Conservation (phyloP, 1,284 basidiomycete species). For the Fomitopsis schrenkii region DNA sequence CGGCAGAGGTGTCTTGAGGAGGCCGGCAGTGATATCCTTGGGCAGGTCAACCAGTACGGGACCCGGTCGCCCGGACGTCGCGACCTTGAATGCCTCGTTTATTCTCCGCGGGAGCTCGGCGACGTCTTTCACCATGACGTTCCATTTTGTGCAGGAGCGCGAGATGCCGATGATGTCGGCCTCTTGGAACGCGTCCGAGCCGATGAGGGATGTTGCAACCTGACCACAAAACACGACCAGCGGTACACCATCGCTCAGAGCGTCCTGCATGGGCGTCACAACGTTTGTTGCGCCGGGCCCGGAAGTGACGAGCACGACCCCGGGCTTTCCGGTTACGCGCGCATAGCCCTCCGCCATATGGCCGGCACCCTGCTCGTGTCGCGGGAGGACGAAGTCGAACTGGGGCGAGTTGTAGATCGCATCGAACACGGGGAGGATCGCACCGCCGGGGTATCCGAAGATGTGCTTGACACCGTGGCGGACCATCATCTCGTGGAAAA, state of each 20-base stretch:
- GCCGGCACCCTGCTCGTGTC: conserved; percentile 97
- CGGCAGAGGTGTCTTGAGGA: conserved; percentile 84
- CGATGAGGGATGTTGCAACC: conserved; percentile 97
- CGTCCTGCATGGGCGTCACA: conserved; percentile 97
- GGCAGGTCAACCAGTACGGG: conserved; percentile 97
- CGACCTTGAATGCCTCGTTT: conserved; percentile 99
- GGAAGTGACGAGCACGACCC: conserved; percentile 96
- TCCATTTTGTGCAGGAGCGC: conserved; percentile 98
- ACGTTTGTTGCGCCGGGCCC: conserved; percentile 98
- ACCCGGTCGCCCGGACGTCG: conserved; percentile 93
- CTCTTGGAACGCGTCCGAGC: conserved; percentile 98
- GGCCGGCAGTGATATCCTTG: conserved; percentile 94
- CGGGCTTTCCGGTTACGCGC: conserved; percentile 95
- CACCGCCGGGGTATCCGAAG: conserved; percentile 97
- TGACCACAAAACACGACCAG: conserved; percentile 96
- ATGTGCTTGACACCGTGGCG: conserved; percentile 95
- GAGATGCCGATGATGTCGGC: conserved; percentile 97
- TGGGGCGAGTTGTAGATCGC: conserved; percentile 96
- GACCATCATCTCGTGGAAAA: conserved; percentile 99
- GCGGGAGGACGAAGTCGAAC: conserved; percentile 94
- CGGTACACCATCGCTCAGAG: conserved; percentile 91
- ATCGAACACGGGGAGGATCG: conserved; percentile 98
- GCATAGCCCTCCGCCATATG: conserved; percentile 99
- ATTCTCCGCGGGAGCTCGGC: conserved; percentile 92
- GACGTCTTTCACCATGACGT: conserved; percentile 99